These are phyloP conservation scores for Spizellomyces sp. DNA, from an alignment of 192 early-diverging fungal species.

Conservation along the genomic window DNA sequence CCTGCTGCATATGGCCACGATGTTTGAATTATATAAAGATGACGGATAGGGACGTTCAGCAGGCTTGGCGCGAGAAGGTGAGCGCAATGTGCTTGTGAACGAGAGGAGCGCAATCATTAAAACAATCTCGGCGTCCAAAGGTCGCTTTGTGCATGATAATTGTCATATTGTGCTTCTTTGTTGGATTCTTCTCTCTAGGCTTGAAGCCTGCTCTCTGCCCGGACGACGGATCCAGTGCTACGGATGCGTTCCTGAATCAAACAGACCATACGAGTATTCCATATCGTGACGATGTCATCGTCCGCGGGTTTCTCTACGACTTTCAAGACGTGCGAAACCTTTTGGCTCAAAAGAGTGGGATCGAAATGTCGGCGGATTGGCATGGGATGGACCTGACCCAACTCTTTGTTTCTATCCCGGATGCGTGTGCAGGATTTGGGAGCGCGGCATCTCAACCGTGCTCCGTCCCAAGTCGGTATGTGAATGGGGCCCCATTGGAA, in stretches of 20 bases:
- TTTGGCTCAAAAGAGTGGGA: conserved; percentile 9
- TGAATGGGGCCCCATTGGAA: too few relatives aligned
- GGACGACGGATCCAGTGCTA: neutral
- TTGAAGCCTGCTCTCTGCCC: conserved; percentile 25
- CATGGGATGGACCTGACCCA: conserved; percentile 38
- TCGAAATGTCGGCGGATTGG: conserved; percentile 38
- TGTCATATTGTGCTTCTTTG: conserved; percentile 22
- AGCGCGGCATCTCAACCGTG: conserved; percentile 9
- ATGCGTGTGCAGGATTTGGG: conserved; percentile 20
- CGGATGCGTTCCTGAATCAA: conserved; percentile 35
- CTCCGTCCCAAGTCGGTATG: conserved; percentile 26
- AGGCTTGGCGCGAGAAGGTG: conserved; percentile 2
- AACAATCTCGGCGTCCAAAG: neutral
- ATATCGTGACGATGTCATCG: conserved; percentile 36
- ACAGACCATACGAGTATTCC: conserved; percentile 32
- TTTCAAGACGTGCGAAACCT: conserved; percentile 28
- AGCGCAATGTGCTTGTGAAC: too few relatives aligned
- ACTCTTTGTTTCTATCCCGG: conserved; percentile 26
- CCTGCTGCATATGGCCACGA: too few relatives aligned
- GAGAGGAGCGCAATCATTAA: too few relatives aligned
- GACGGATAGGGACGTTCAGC: conserved; percentile 2
- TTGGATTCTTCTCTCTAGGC: conserved; percentile 7
- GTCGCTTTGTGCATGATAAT: conserved; percentile 50
- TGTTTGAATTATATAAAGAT: neutral
- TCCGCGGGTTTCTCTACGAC: conserved; percentile 38